A percentile compares a stretch with the other conserved stretches of the same genome.
These are phyloP conservation scores for Fraxinus cuspidata DNA, from an alignment of 257 asterid species.

Conservation along the genomic window DNA sequence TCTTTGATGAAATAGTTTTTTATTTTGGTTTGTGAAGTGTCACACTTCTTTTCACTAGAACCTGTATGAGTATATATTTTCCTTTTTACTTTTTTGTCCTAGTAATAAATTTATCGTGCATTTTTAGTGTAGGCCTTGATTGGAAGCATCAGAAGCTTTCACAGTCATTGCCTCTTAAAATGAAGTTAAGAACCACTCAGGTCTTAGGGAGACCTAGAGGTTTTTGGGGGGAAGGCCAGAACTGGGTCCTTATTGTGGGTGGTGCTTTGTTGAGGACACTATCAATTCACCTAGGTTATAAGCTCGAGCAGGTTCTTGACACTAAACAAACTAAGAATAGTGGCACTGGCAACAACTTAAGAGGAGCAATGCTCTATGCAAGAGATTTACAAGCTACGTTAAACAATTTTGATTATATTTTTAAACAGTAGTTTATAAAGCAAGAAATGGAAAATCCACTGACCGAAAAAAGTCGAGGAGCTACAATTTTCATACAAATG, in stretches of 20 bases:
- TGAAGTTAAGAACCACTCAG: constrained; percentile 43
- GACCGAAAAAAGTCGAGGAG: constrained; percentile 35
- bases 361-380: background rate
- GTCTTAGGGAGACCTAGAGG: constrained; percentile 39
- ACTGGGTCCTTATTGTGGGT: constrained; percentile 66
- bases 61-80: background rate
- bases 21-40: background rate
- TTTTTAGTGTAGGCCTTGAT: constrained; percentile 22
- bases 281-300: constrained; percentile 59
- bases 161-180: constrained; percentile 20
- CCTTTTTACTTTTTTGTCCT: background rate
- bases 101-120: constrained; percentile 1
- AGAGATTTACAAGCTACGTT: background rate
- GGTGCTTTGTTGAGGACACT: constrained; percentile 64
- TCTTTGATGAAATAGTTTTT: background rate
- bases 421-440: constrained; percentile 23
- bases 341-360: constrained; percentile 9
- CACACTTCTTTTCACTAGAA: background rate
- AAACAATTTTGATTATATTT: constrained; percentile 9
- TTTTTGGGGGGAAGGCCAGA: constrained; percentile 42
- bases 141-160: constrained; percentile 31
- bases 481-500: constrained; percentile 36
- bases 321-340: constrained; percentile 36
- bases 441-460: constrained; percentile 43
- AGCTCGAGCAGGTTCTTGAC: constrained; percentile 60